phyloP scores from a whole-genome alignment of 2,329 filamentous ascomycete species.

The Diplodia intermedia region DNA sequence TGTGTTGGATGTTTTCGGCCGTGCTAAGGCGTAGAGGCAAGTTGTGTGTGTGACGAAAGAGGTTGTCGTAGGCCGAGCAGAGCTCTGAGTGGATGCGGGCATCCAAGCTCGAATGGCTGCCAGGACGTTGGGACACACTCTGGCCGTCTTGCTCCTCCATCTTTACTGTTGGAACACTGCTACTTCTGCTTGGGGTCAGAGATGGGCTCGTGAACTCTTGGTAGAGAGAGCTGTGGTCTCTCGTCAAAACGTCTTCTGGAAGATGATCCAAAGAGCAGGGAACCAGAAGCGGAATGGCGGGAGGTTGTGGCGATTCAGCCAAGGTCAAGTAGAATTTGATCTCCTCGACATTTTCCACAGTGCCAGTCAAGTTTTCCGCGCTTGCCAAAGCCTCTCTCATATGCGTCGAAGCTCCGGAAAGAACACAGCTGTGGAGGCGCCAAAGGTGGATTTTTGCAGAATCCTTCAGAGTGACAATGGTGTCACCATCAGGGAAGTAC shows the following conservation, averaged over 20 bases:
- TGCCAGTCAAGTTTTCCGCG: neutral
- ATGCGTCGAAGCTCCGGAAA: slow-evolving; percentile 8
- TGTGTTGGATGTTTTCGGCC: slow-evolving; percentile 33
- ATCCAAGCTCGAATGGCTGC: neutral
- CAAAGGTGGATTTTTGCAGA: slow-evolving; percentile 5
- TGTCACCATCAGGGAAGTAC: slow-evolving; percentile 35
- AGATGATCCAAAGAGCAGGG: neutral
- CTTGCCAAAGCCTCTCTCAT: neutral
- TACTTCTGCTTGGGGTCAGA: neutral
- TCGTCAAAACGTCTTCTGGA: neutral
- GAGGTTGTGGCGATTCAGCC: neutral
- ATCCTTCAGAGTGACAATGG: slow-evolving; percentile 33
- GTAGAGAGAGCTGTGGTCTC: too few species aligned
- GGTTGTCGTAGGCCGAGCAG: slow-evolving; percentile 34
- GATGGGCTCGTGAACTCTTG: neutral
- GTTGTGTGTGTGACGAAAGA: slow-evolving; percentile 43
- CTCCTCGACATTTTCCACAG: too few species aligned
- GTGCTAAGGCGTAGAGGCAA: slow-evolving; percentile 36
- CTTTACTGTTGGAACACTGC: neutral
- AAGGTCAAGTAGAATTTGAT: neutral
- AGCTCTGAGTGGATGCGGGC: neutral
- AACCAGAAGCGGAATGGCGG: neutral
- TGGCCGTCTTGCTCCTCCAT: neutral
- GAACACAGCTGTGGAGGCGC: slow-evolving; percentile 35
- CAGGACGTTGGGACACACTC: neutral